phyloP scores from a whole-genome alignment of 2,329 filamentous ascomycete genomes.

The Ophioceras dolichostomum region DNA sequence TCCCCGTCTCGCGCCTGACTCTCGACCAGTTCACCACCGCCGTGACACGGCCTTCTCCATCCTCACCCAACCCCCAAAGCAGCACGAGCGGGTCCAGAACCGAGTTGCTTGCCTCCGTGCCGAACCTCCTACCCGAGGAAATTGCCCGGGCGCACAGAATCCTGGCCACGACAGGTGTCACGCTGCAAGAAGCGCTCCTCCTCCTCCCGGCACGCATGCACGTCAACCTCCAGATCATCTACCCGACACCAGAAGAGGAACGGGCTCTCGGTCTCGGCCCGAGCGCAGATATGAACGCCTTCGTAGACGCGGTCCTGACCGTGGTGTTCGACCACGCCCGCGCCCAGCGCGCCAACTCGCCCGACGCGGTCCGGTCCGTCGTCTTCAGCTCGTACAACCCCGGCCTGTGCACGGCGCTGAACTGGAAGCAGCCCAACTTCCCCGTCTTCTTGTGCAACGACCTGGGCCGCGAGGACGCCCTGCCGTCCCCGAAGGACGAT shows the following conservation, averaged over 20 bases:
- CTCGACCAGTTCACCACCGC: slow-evolving; percentile 56
- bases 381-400: slow-evolving; percentile 92
- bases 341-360: slow-evolving; percentile 27
- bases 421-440: slow-evolving; percentile 99
- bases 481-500: too few species aligned
- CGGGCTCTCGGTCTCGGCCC: slow-evolving; percentile 56
- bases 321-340: slow-evolving; percentile 89
- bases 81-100: slow-evolving; percentile 10
- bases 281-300: slow-evolving; percentile 71
- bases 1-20: slow-evolving; percentile 70
- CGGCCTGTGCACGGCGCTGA: slow-evolving; percentile 81
- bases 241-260: slow-evolving; percentile 68
- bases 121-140: slow-evolving; percentile 33
- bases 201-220: slow-evolving; percentile 70
- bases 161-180: slow-evolving; percentile 65
- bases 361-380: slow-evolving; percentile 59
- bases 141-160: slow-evolving; percentile 59
- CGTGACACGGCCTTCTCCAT: slow-evolving; percentile 22
- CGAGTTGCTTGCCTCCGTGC: slow-evolving; percentile 28
- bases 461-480: slow-evolving; percentile 50
- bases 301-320: slow-evolving; percentile 70
- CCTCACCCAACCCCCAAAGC: slow-evolving; percentile 3
- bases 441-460: slow-evolving; percentile 94
- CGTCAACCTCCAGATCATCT: slow-evolving; percentile 84
- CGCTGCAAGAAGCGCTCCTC: slow-evolving; percentile 63